Evolutionary conservation across 2,329 filamentous ascomycete genomes (phyloP).

Genomic region (Aspergillus latus): DNA sequence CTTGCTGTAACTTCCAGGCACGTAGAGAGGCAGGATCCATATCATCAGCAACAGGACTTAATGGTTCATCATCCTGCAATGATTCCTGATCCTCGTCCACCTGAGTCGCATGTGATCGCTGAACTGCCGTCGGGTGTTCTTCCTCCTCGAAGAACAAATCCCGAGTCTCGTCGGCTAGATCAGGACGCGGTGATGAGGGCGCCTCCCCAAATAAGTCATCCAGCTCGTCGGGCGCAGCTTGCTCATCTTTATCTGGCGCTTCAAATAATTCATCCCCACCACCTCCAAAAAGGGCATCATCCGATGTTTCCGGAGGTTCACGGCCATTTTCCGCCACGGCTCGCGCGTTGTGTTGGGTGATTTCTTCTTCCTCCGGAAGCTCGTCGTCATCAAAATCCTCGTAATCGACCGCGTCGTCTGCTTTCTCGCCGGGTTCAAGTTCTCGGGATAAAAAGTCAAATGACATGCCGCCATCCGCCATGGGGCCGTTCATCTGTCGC

Average conservation of each 20-base stretch:
- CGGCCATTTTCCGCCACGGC: conserved; percentile 49
- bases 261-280: conserved; percentile 44
- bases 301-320: conserved; percentile 53
- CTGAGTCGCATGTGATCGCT: conserved; percentile 18
- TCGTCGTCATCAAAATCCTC: conserved; percentile 92
- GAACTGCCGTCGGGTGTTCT: conserved; percentile 21
- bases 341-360: conserved; percentile 18
- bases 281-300: conserved; percentile 27
- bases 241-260: conserved; percentile 22
- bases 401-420: conserved; percentile 86
- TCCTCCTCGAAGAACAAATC: conserved; percentile 35
- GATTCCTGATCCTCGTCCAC: conserved; percentile 30
- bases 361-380: conserved; percentile 63
- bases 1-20: conserved; percentile 49
- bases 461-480: conserved; percentile 30
- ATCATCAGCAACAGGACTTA: conserved; percentile 33
- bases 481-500: conserved; percentile 41
- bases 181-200: conserved; percentile 35
- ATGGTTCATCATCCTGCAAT: conserved; percentile 29
- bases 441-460: conserved; percentile 45
- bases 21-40: conserved; percentile 45
- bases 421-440: conserved; percentile 66
- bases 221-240: conserved; percentile 40
- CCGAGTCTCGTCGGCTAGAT: conserved; percentile 31
- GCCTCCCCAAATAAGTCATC: conserved; percentile 52